Conservation (phyloP, 208 protist genomes). For the Trypanosoma scelopori region DNA sequence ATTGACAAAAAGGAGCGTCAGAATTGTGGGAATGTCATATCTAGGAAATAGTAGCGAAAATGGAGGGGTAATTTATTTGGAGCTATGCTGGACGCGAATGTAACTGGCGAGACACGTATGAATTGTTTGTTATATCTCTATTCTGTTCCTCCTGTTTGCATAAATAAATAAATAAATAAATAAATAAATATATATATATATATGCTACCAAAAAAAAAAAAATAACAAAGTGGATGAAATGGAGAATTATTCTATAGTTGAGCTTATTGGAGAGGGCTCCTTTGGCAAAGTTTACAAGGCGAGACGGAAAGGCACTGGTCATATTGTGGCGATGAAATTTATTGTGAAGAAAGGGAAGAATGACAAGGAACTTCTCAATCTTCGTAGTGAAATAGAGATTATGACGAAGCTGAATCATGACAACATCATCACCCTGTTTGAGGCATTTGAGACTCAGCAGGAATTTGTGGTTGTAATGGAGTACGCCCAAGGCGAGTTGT, state of each 20-base stretch:
- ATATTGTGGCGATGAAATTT: conserved; percentile 98
- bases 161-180: background rate
- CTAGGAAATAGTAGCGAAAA: conserved; percentile 10
- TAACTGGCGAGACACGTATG: background rate
- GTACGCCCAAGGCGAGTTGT: conserved; percentile 93
- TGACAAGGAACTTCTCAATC: conserved; percentile 91
- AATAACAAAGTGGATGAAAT: conserved; percentile 37
- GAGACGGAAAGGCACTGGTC: conserved; percentile 88
- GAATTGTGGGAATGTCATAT: conserved; percentile 6
- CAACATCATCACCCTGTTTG: conserved; percentile 97
- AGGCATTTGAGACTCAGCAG: conserved; percentile 95
- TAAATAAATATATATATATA: no score
- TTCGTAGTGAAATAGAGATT: conserved; percentile 96
- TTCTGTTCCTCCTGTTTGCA: background rate
- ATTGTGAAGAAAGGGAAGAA: conserved; percentile 96
- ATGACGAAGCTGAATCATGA: conserved; percentile 94
- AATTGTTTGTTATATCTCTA: conserved; percentile 26
- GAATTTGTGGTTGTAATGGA: conserved; percentile 96
- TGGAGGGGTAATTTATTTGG: background rate
- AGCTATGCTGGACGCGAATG: background rate
- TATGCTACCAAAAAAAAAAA: no score
- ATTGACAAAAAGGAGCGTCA: conserved; percentile 4
- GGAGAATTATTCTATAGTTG: conserved; percentile 93
- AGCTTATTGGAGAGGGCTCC: conserved; percentile 96
- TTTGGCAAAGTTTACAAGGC: conserved; percentile 99